These are phyloP conservation scores for Ogataea haglerorum DNA, from an alignment of 805 yeast genomes.

Conservation along the genomic window DNA sequence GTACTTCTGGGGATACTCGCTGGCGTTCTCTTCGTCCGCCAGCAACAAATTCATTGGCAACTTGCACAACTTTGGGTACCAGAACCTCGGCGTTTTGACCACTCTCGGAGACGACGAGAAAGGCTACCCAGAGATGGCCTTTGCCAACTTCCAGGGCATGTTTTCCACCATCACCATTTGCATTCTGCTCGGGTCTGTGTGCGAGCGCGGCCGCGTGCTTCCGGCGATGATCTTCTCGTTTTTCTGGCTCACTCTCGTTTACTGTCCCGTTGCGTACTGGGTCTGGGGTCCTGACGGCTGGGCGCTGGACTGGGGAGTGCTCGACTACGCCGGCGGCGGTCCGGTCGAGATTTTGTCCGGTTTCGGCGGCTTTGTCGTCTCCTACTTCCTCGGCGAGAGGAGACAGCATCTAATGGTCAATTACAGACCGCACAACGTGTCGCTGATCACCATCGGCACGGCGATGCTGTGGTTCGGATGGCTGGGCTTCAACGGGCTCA, in stretches of 20 bases:
- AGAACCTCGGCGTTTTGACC: constrained; percentile 53
- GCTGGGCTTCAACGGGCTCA: constrained; percentile 93
- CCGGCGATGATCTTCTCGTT: constrained; percentile 83
- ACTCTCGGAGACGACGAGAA: constrained; percentile 21
- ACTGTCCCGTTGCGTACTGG: constrained; percentile 95
- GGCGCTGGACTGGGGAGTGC: constrained; percentile 88
- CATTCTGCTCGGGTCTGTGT: constrained; percentile 87
- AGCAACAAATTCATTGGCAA: constrained; percentile 86
- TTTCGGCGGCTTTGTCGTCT: constrained; percentile 82
- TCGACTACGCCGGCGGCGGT: constrained; percentile 98
- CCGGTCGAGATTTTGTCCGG: constrained; percentile 94
- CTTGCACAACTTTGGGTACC: constrained; percentile 75
- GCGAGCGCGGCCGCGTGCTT: constrained; percentile 86
- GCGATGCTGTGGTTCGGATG: constrained; percentile 89
- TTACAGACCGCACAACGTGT: constrained; percentile 92
- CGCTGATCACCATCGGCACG: constrained; percentile 87
- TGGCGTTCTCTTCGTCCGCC: constrained; percentile 81
- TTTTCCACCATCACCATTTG: constrained; percentile 89
- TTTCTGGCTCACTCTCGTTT: constrained; percentile 86
- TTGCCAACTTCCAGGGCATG: constrained; percentile 86
- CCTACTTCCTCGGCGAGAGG: constrained; percentile 78
- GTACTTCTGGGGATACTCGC: constrained; percentile 98
- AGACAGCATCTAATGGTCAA: constrained; percentile 73
- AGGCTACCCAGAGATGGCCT: constrained; percentile 77
- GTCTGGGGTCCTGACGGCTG: constrained; percentile 92